phyloP scores from a whole-genome alignment of 2,329 filamentous ascomycete species.

The Dendrostoma leiphaemia region DNA sequence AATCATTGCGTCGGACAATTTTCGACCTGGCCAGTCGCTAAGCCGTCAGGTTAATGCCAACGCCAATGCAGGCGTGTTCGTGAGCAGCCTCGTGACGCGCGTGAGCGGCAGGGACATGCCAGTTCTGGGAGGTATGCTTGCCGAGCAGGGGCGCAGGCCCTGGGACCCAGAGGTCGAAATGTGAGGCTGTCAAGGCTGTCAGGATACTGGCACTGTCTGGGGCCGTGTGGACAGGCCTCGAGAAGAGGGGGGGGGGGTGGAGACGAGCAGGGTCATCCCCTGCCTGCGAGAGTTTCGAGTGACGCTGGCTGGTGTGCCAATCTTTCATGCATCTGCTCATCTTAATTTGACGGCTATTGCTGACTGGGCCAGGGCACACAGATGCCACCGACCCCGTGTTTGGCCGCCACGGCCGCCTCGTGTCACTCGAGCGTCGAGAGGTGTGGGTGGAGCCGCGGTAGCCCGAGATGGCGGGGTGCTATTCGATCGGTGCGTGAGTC shows the following conservation, averaged over 20 bases:
- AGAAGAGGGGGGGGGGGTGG: background rate
- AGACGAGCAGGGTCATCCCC: background rate
- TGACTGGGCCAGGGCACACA: slow-evolving; percentile 5
- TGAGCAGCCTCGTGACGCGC: slow-evolving; percentile 17
- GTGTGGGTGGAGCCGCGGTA: slow-evolving; percentile 12
- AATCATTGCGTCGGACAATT: slow-evolving; percentile 13
- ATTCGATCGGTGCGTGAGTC: slow-evolving; percentile 18
- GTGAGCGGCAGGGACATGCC: slow-evolving; percentile 16
- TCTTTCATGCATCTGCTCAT: slow-evolving; percentile 17
- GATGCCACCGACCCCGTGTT: background rate
- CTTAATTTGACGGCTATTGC: slow-evolving; percentile 19
- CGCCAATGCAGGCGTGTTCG: slow-evolving; percentile 10
- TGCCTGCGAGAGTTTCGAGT: slow-evolving; percentile 16
- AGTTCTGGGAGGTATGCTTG: slow-evolving; percentile 13
- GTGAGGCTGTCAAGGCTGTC: slow-evolving; percentile 15
- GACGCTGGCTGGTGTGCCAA: slow-evolving; percentile 17
- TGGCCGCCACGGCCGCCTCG: slow-evolving; percentile 16
- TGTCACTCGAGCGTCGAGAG: slow-evolving; percentile 16
- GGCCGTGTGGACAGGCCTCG: background rate
- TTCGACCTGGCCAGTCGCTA: background rate
- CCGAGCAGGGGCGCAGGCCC: slow-evolving; percentile 6
- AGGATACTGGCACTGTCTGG: background rate
- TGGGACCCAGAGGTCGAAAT: no score
- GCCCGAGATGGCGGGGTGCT: slow-evolving; percentile 2
- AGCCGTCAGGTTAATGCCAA: background rate